Conservation (phyloP, 2,329 filamentous ascomycete genomes). For the Colletotrichum shisoi region DNA sequence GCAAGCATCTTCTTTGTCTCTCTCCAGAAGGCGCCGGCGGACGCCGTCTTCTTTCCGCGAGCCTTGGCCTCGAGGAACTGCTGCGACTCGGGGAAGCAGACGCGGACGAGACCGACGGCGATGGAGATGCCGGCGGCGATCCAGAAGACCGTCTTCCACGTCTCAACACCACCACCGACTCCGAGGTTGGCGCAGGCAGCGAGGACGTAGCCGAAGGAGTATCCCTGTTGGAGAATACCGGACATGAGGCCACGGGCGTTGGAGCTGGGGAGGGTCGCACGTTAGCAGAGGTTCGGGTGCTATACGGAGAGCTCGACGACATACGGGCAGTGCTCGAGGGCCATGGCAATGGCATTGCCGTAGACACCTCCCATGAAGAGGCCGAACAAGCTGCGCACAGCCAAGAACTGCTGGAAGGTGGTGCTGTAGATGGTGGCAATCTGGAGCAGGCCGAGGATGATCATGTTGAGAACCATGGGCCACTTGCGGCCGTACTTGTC, state of each 20-base stretch:
- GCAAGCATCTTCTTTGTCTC: conserved; percentile 73
- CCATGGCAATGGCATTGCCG: conserved; percentile 80
- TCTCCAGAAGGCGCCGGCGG: conserved; percentile 67
- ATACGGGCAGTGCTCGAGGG: conserved; percentile 74
- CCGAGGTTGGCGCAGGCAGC: conserved; percentile 79
- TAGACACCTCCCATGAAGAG: conserved; percentile 85
- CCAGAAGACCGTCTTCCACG: conserved; percentile 82
- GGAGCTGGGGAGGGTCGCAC: conserved; percentile 47
- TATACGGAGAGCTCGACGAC: conserved; percentile 44
- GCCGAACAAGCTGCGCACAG: conserved; percentile 75
- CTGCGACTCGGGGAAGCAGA: conserved; percentile 75
- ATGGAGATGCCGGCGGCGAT: conserved; percentile 71
- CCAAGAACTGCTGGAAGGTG: conserved; percentile 78
- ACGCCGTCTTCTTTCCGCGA: conserved; percentile 56
- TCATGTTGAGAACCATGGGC: conserved; percentile 84
- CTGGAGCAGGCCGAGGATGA: conserved; percentile 71
- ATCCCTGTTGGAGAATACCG: conserved; percentile 83
- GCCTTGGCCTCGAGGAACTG: conserved; percentile 77
- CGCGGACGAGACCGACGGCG: conserved; percentile 71
- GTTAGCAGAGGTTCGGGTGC: background rate
- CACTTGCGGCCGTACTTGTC: conserved; percentile 84
- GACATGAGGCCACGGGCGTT: conserved; percentile 81
- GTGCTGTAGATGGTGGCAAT: conserved; percentile 79
- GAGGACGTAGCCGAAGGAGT: conserved; percentile 80
- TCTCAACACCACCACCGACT: conserved; percentile 68